Conservation (phyloP, 129 eudicot species). For the Gnaphalium uliginosum region DNA sequence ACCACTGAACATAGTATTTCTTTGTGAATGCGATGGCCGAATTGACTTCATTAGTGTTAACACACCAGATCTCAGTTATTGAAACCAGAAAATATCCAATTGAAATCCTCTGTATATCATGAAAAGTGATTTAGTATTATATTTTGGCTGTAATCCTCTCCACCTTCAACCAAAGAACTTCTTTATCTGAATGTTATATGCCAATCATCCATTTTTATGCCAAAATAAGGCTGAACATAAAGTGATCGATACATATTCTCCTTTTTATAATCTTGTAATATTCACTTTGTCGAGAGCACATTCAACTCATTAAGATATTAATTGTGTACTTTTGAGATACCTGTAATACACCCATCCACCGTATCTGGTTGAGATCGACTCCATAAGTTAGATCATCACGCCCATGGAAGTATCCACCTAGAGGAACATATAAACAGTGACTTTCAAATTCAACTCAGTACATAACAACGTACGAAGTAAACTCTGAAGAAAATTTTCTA, state of each 20-base stretch:
- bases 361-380: conserved; percentile 67
- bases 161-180: conserved; percentile 12
- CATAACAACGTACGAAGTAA: background rate
- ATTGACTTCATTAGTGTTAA: conserved; percentile 51
- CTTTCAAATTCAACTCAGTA: background rate
- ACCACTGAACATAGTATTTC: conserved; percentile 84
- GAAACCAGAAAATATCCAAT: conserved; percentile 84
- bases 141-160: background rate
- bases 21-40: conserved; percentile 58
- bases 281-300: conserved; percentile 17
- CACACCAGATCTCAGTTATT: conserved; percentile 74
- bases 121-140: conserved; percentile 24
- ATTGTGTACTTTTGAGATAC: conserved; percentile 32
- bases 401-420: conserved; percentile 95
- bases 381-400: conserved; percentile 70
- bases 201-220: background rate
- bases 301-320: background rate
- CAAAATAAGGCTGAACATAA: background rate
- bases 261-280: conserved; percentile 1
- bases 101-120: conserved; percentile 74
- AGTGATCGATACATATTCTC: background rate
- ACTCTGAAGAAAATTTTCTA: background rate
- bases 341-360: conserved; percentile 96
- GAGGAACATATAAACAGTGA: conserved; percentile 20
- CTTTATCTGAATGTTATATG: conserved; percentile 8